Base-by-base conservation (phyloP, 805 yeast species). In the Myxozyma mucilagina region DNA sequence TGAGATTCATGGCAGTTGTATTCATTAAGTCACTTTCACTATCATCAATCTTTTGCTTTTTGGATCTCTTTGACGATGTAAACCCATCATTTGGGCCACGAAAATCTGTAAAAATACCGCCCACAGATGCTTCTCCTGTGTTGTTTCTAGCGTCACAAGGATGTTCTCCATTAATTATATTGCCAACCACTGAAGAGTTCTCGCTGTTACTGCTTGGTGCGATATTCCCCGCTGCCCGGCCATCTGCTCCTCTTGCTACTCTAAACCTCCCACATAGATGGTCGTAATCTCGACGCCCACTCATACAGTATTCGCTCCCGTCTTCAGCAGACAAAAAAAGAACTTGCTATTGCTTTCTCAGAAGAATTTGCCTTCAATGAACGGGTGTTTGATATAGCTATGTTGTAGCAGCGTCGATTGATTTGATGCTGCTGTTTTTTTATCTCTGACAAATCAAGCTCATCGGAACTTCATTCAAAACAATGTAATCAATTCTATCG, bases 181-280 rank as follows among this genome's bases (percentile, higher is more conserved):
- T 45, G 18, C 35, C 49, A 10, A 41, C 45, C 18, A 41, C 18
- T 9, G 16, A 24, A 13, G 49, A 14, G 29, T 31, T 45, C 18
- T 24, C 35, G n/a, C 14, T 29, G 29, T 24, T 45, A 16, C 38
- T 16, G 41, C 51, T 34, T n/a, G 32, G 32, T 14, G 41, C 39
- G 8, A 16, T 32, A 24, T 16, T 29, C 5, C 38, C 53, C 14
- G 38, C 53, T 14, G 39, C 43, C 9, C 45, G 45, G 31, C 53
- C 53, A 20, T 49, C 53, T 9, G 43, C 53, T 11, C 32, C 43
- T 36, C 53, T 14, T 3, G 55, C 18, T 4, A 58, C 58, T 13
- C 61, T 38, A 42, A 58, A 58, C 9, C 58, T 39, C 18, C 61
- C 47, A 48, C 61, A 58, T 6, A 58, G 44, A 54, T 58, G 61